Base-by-base conservation (phyloP, 352 stramenopile genomes). In the Phytophthora gonapodyides region DNA sequence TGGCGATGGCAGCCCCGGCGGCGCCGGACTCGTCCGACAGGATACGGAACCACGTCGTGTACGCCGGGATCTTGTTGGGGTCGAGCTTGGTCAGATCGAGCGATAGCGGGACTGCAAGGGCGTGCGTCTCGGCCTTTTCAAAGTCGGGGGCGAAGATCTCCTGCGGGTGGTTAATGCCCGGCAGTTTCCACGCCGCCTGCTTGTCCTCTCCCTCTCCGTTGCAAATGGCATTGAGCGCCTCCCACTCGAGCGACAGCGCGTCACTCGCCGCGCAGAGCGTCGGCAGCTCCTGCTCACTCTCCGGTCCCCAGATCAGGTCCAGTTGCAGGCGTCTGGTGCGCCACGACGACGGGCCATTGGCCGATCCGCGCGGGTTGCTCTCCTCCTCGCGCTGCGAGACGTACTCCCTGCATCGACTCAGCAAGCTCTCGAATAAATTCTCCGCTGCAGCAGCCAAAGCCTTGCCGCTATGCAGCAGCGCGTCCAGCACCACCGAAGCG, bases 381-480 rank as follows among this genome's bases (percentile, higher is more conserved):
- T 82, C 80, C 19, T 87, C 74, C 40, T 90, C 81, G 5, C 82
- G 78, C 46, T 78, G 78, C 16, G 65, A 71, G 7, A 90, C 75
- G 69, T 92, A 94, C 46, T 88, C 81, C 46, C 79, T 75, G 67
- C 80, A 92, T 24, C 82, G 79, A 52, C 73, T 89, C 12, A 92
- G 49, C 33, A 94, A 64, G 34, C 75, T 88, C 30, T 91, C 80
- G 62, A 87, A 89, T 33, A 87, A 56, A 45, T 90, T 85, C 46
- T 86, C 79, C 8, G 64, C 68, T 3, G 63, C 64, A 15, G 66
- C 57, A 1, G 59, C 59, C 17, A 94, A 56, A 44, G 78, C 69
- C 15, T 86, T 67, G 0, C 85, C 85, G 57, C 69, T 72, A 48
- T 91, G 80, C 2, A 93, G 46, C 33, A 94, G 53, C 21, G 82